Percentiles rank a stretch among this genome's conserved stretches.
These are phyloP conservation scores for Penicillium arizonense DNA, from an alignment of 495 filamentous ascomycete species.

Conservation along the genomic window DNA sequence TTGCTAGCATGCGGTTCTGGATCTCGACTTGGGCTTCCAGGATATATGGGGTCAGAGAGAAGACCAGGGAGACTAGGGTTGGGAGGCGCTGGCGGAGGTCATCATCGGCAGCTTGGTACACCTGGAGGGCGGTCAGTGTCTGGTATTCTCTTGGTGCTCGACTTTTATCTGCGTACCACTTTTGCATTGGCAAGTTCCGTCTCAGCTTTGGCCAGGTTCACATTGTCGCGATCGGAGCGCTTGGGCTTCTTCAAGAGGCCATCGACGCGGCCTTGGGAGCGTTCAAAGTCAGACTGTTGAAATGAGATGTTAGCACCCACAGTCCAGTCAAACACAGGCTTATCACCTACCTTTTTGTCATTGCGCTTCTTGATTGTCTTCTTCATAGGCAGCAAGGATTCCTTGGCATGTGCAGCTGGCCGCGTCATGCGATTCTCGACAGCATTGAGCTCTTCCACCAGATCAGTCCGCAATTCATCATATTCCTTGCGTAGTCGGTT, in stretches of 20 bases:
- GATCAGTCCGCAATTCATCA: conserved; percentile 70
- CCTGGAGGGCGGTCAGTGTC: conserved; percentile 42
- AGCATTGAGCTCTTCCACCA: conserved; percentile 68
- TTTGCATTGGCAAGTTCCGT: conserved; percentile 65
- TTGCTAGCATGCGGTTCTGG: conserved; percentile 78
- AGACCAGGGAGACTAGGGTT: conserved; percentile 67
- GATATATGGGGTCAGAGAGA: conserved; percentile 77
- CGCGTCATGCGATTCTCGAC: conserved; percentile 73
- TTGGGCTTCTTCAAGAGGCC: conserved; percentile 68
- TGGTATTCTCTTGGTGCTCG: background rate
- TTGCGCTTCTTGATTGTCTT: conserved; percentile 92
- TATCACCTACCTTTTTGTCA: conserved; percentile 65
- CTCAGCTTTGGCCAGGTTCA: conserved; percentile 72
- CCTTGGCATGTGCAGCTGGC: conserved; percentile 71
- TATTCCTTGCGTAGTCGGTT: conserved; percentile 67
- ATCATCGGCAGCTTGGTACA: conserved; percentile 79
- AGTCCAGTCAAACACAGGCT: background rate
- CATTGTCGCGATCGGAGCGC: conserved; percentile 75
- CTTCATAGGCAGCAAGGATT: conserved; percentile 70
- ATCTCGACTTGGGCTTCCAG: conserved; percentile 71
- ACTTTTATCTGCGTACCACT: conserved; percentile 47
- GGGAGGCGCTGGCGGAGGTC: conserved; percentile 75
- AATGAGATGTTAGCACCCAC: background rate
- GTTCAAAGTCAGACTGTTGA: conserved; percentile 73
- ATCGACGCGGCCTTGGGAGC: conserved; percentile 70